Evolutionary conservation across 2,329 filamentous ascomycete species (phyloP), one percentile per base, ranked within the genome.

Genomic region (Diaporthe helianthi): DNA sequence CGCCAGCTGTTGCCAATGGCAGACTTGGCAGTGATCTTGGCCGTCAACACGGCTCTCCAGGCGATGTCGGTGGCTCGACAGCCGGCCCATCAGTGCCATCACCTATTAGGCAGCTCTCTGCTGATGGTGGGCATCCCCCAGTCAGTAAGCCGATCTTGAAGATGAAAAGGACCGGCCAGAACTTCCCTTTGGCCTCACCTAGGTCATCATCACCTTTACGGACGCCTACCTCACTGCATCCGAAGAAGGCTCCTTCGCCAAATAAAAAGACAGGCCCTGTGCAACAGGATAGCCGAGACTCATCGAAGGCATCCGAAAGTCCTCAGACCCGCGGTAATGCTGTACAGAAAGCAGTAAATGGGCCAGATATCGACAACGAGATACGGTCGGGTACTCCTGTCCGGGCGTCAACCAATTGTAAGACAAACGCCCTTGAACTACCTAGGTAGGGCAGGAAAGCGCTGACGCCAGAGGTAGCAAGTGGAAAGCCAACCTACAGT

Each of bases 121-220:
- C 31, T 24, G n/a, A 38, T 12, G 67, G 13, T 24, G 22, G 54
- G 36, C 36, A 29, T 12, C 12, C 26, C 10, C 49, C 41, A 10
- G 9, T n/a, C 31, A 53, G 19, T 6, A 71, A 69, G 33, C 69
- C 66, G 8, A 49, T 69, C 5, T 19, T 71, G 41, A 71, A 69
- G 49, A 71, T 71, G 69, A 71, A 55, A 44, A 69, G 69, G 47
- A 71, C 69, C 12, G 69, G 69, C 41, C 69, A 71, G 41, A 69
- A 63, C 55, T 67, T 69, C 29, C 67, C 69, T 5, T 31, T 71
- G 19, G 58, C 63, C 15, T 26, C 54, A n/a, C 33, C 31, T 6
- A 47, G 33, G 29, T 58, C 65, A 19, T 46, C 51, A 47, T 47
- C 64, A 7, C 65, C 52, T 36, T 22, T 67, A 33, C 65, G 52